phyloP scores from a whole-genome alignment of 2,329 filamentous ascomycete species.

The Penicillium sp. region DNA sequence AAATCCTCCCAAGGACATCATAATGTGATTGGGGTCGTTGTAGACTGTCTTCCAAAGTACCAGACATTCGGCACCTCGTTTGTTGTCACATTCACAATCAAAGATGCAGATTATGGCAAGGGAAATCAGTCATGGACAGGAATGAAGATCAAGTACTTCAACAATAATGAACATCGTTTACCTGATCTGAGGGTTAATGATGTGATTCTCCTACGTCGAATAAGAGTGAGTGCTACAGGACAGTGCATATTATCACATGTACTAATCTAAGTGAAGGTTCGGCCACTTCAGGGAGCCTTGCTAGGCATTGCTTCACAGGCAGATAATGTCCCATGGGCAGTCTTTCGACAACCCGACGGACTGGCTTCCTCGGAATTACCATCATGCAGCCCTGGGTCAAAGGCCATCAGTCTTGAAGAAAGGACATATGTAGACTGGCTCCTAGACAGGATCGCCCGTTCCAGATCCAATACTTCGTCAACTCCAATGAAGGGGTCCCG shows the following conservation, averaged over 20 bases:
- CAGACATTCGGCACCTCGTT: conserved; percentile 53
- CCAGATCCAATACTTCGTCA: neutral
- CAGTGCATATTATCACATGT: neutral
- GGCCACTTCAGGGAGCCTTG: conserved; percentile 22
- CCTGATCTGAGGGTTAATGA: conserved; percentile 54
- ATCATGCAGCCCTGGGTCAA: conserved; percentile 26
- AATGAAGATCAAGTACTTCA: conserved; percentile 59
- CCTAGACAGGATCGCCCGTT: conserved; percentile 18
- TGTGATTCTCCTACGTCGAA: conserved; percentile 59
- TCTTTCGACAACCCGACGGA: conserved; percentile 28
- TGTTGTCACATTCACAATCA: conserved; percentile 59
- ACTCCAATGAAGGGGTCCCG: neutral
- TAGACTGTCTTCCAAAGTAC: conserved; percentile 57
- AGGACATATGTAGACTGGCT: conserved; percentile 26
- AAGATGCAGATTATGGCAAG: conserved; percentile 52
- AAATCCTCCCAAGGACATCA: conserved; percentile 36
- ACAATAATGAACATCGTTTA: conserved; percentile 37
- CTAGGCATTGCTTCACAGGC: conserved; percentile 26
- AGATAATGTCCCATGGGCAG: conserved; percentile 28
- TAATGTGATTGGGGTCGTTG: conserved; percentile 67
- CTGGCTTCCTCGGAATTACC: conserved; percentile 19
- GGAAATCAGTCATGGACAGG: conserved; percentile 33
- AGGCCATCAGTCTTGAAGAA: conserved; percentile 26
- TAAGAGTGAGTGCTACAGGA: conserved; percentile 46
- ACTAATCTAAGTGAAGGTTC: conserved; percentile 8